A percentile compares a stretch with the other conserved stretches of the same genome.
Conservation (phyloP, 2,329 filamentous ascomycete genomes). For the Fusarium cicatricum region DNA sequence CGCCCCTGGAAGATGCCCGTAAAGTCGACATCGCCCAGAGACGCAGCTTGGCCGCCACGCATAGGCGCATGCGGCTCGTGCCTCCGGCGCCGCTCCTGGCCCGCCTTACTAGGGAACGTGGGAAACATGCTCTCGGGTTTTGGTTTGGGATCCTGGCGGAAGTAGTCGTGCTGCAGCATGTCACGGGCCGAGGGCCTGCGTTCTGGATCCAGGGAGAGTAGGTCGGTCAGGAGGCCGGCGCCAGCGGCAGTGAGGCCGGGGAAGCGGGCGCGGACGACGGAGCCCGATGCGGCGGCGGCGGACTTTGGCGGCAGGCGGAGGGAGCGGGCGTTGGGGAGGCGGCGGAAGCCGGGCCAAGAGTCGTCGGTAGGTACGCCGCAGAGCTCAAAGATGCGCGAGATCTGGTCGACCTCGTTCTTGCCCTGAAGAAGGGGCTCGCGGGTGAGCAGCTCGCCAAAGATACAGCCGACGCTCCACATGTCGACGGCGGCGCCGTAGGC, state of each 20-base stretch:
- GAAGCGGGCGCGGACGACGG: conserved; percentile 78
- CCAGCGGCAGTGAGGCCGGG: conserved; percentile 82
- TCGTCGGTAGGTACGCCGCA: conserved; percentile 86
- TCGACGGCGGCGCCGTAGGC: conserved; percentile 82
- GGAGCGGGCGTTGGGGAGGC: conserved; percentile 84
- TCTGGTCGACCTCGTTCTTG: conserved; percentile 90
- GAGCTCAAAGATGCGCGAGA: conserved; percentile 87
- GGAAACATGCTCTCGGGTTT: conserved; percentile 95
- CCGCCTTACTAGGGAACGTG: conserved; percentile 94
- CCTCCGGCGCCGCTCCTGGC: conserved; percentile 81
- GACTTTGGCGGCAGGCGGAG: conserved; percentile 71
- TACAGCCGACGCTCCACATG: conserved; percentile 96
- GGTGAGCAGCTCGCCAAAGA: conserved; percentile 89
- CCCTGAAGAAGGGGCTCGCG: conserved; percentile 86
- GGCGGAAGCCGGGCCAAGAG: conserved; percentile 85
- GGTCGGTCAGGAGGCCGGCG: conserved; percentile 69
- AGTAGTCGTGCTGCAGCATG: conserved; percentile 84
- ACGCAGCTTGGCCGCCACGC: conserved; percentile 75
- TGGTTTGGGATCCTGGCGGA: conserved; percentile 86
- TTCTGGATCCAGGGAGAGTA: conserved; percentile 80
- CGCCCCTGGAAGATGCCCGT: conserved; percentile 75
- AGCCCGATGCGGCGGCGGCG: conserved; percentile 45
- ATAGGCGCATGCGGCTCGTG: conserved; percentile 82
- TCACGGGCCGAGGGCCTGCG: conserved; percentile 74
- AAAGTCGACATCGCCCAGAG: conserved; percentile 68